A percentile compares a stretch with the other conserved stretches of the same genome.
These are phyloP conservation scores for Colletotrichum shisoi DNA, from an alignment of 2,329 filamentous ascomycete genomes.

Conservation along the genomic window DNA sequence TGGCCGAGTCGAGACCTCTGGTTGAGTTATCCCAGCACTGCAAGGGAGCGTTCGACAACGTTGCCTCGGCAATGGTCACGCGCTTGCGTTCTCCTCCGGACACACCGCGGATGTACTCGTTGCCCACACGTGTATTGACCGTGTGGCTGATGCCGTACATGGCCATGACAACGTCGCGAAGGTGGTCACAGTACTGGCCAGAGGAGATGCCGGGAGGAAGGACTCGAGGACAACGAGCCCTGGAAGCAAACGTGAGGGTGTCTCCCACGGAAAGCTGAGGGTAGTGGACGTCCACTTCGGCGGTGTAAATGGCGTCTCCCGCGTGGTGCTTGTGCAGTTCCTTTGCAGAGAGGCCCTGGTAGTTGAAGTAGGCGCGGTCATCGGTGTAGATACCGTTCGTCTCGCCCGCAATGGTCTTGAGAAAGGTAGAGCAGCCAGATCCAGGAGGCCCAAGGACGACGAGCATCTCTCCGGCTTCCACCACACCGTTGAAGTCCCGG, in stretches of 20 bases:
- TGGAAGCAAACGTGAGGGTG: slow-evolving; percentile 67
- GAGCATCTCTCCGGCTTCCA: slow-evolving; percentile 64
- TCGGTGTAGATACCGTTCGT: slow-evolving; percentile 64
- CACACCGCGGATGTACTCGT: slow-evolving; percentile 63
- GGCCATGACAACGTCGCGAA: slow-evolving; percentile 63
- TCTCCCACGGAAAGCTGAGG: slow-evolving; percentile 67
- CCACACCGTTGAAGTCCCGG: slow-evolving; percentile 58
- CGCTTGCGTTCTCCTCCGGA: slow-evolving; percentile 62
- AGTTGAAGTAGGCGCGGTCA: slow-evolving; percentile 37
- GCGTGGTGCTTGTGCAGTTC: slow-evolving; percentile 39
- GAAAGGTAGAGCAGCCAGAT: slow-evolving; percentile 70
- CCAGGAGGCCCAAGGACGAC: slow-evolving; percentile 65
- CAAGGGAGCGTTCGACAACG: slow-evolving; percentile 44
- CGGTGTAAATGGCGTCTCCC: slow-evolving; percentile 73
- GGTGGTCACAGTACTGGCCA: slow-evolving; percentile 55
- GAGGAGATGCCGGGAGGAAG: slow-evolving; percentile 56
- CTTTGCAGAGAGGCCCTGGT: slow-evolving; percentile 34
- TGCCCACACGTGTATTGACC: slow-evolving; percentile 62
- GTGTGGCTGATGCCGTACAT: slow-evolving; percentile 64
- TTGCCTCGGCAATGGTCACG: slow-evolving; percentile 50
- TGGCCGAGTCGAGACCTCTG: slow-evolving; percentile 52
- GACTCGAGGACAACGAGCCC: slow-evolving; percentile 58
- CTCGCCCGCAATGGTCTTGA: slow-evolving; percentile 71
- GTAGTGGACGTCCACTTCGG: slow-evolving; percentile 71
- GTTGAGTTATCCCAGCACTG: slow-evolving; percentile 58